Percentiles rank a stretch among this genome's conserved stretches.
Conservation (phyloP, 176 grass and related monocot genomes). For the Pharus latifolius region DNA sequence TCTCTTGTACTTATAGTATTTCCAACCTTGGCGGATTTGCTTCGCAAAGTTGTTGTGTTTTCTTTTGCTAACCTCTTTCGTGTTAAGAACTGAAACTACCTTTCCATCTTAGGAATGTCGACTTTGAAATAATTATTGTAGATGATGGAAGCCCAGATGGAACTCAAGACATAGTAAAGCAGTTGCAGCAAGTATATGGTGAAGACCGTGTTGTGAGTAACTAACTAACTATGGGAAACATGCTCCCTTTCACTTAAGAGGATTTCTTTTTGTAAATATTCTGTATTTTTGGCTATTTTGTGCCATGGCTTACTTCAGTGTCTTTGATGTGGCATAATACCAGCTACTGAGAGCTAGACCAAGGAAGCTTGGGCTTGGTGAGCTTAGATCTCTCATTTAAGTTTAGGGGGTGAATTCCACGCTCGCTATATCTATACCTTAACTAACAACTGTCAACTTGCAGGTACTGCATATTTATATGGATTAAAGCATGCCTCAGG, state of each 20-base stretch:
- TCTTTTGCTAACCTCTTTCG: background rate
- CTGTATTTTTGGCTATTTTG: background rate
- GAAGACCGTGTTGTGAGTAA: constrained; percentile 85
- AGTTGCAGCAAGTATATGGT: constrained; percentile 84
- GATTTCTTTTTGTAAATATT: background rate
- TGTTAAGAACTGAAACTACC: background rate
- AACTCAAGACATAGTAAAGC: constrained; percentile 93
- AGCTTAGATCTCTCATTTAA: constrained; percentile 1
- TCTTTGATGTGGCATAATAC: constrained; percentile 9
- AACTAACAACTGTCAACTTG: constrained; percentile 7
- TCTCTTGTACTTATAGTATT: background rate
- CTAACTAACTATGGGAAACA: background rate
- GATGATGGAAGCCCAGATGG: constrained; percentile 98
- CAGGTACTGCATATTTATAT: constrained; percentile 91
- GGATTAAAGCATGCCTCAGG: constrained; percentile 88
- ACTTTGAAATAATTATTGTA: constrained; percentile 94
- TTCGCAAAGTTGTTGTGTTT: background rate
- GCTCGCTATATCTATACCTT: background rate
- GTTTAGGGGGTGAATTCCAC: background rate
- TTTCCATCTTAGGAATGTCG: constrained; percentile 31
- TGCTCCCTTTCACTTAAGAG: background rate
- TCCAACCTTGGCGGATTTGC: background rate
- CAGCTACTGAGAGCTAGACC: constrained; percentile 82
- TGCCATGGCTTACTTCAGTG: constrained; percentile 3
- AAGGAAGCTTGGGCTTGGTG: constrained; percentile 92